Evolutionary conservation across 306 rosid genomes (phyloP), one percentile per base, ranked within the genome.

Genomic region (Cucumis hystrix): DNA sequence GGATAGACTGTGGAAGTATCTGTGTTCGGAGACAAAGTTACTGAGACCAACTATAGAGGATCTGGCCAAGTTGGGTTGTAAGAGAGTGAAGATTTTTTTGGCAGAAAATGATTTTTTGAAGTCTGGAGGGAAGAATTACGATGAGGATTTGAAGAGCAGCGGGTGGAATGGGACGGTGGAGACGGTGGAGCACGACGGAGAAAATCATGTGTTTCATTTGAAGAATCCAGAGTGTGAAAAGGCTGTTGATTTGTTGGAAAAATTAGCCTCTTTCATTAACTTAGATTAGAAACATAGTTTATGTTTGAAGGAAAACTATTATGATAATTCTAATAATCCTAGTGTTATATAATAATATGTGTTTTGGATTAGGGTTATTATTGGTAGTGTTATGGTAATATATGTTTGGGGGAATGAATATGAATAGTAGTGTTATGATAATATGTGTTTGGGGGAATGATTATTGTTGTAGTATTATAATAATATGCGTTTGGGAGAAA

Each of bases 41-140:
- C 11, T 84, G 76, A 86, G 67, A 17, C 92, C 92, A 66, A 75
- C 79, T 0, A 57, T 20, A 40, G 87, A 88, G 84, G 87, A 88
- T 82, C 79, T 87, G 75, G 80, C 30, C 0, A 65, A n/a, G 47
- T 64, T 89, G 5, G 84, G 76, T 63, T 85, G 93, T 16, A 78
- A 70, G 76, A 87, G 77, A 74, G 80, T 89, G 69, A 11, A 80
- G 82, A 70, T 87, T 6, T 80, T 87, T 35, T 74, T 74, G 1
- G 93, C 93, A 0, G 89, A 87, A 78, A 83, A 85, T n/a, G 93
- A 89, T 77, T 51, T 71, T 37, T 25, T 89, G 85, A 74, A 41
- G n/a, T 74, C 54, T 1, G 9, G 45, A 7, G 91, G 87, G 30
- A 43, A 21, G 52, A 47, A 64, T 18, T 89, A 87, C 54, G 67